Conservation (phyloP, 805 yeast genomes). For the Metschnikowia dekortorum region DNA sequence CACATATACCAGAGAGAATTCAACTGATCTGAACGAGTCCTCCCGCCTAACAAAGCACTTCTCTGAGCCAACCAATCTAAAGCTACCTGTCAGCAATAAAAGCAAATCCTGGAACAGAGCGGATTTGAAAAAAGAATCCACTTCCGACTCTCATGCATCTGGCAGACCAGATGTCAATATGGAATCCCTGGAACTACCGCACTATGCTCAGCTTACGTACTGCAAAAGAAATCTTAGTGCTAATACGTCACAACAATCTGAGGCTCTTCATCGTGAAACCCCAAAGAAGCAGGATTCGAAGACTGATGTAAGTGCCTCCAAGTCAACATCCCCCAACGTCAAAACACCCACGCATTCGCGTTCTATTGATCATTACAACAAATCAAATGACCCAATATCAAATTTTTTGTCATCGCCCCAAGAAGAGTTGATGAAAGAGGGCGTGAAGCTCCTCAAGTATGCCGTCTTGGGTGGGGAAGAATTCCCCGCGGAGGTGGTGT, state of each 20-base stretch:
- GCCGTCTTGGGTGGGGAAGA: slow-evolving; percentile 37
- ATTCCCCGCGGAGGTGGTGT: slow-evolving; percentile 21
- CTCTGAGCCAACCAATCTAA: not conserved
- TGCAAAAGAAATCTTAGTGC: slow-evolving; percentile 5
- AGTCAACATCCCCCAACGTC: not conserved
- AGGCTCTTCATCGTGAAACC: not conserved
- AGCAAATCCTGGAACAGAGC: not conserved
- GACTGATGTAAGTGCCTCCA: not conserved
- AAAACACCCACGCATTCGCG: not conserved
- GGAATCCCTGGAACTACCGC: slow-evolving; percentile 6
- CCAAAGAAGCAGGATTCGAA: not conserved
- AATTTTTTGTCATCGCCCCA: slow-evolving; percentile 32
- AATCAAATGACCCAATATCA: slow-evolving; percentile 32
- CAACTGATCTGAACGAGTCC: not conserved
- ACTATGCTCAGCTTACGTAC: slow-evolving; percentile 13
- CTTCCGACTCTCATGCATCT: not conserved
- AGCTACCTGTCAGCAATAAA: not conserved
- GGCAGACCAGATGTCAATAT: not conserved
- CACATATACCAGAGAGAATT: not conserved
- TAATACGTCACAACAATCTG: not conserved
- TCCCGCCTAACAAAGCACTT: not conserved
- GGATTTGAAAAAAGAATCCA: not conserved
- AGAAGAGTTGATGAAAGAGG: slow-evolving; percentile 28
- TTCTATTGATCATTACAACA: slow-evolving; percentile 2
- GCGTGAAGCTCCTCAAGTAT: slow-evolving; percentile 32